Conservation (phyloP, 805 yeast genomes). For the Tetrapisispora fleetii region DNA sequence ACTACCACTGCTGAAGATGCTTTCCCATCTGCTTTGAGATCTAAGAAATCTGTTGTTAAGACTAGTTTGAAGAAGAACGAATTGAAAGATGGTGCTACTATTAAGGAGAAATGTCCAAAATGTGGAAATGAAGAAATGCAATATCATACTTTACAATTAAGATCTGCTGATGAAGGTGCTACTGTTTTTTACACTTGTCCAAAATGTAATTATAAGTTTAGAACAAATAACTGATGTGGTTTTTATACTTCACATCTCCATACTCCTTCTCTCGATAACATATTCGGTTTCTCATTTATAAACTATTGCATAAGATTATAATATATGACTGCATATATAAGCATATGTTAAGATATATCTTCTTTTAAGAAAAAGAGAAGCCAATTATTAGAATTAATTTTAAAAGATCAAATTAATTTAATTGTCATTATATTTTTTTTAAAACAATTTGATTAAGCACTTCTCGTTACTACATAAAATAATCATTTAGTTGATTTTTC, state of each 20-base stretch:
- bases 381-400: neutral
- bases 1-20: slow-evolving; percentile 88
- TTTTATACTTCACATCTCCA: neutral
- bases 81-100: slow-evolving; percentile 89
- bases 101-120: slow-evolving; percentile 96
- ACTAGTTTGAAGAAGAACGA: slow-evolving; percentile 69
- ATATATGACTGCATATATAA: neutral
- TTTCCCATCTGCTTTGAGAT: slow-evolving; percentile 74
- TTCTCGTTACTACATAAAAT: slow-evolving; percentile 1
- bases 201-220: slow-evolving; percentile 81
- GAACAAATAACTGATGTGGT: slow-evolving; percentile 70
- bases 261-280: neutral
- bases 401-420: neutral
- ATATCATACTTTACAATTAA: slow-evolving; percentile 88
- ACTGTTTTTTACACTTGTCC: slow-evolving; percentile 97
- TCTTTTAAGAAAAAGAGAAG: neutral
- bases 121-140: slow-evolving; percentile 98
- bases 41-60: slow-evolving; percentile 84
- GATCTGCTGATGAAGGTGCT: slow-evolving; percentile 99
- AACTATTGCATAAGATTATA: neutral
- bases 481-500: neutral
- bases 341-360: neutral
- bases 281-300: neutral
- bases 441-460: neutral
- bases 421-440: neutral